A percentile compares a stretch with the other conserved stretches of the same genome.
These are phyloP conservation scores for Trichoderma sp. DNA, from an alignment of 2,329 filamentous ascomycete genomes.

Conservation along the genomic window DNA sequence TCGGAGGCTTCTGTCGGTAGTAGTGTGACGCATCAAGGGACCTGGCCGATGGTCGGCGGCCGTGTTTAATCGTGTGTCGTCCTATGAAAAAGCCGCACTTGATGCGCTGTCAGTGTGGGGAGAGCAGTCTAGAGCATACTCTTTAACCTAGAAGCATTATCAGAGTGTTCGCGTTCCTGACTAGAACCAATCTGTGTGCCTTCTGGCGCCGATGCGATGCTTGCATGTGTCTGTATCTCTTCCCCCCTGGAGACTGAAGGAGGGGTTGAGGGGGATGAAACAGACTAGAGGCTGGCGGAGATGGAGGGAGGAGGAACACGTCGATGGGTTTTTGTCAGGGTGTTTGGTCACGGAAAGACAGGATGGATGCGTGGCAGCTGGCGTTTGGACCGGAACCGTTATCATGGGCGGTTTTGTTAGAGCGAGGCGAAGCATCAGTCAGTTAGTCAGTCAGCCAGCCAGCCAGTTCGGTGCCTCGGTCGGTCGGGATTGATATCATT, in stretches of 20 bases:
- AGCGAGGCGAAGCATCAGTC: conserved; percentile 27
- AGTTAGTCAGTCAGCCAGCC: no score
- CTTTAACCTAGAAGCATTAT: conserved; percentile 23
- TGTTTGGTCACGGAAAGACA: not conserved
- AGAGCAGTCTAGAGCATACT: conserved; percentile 17
- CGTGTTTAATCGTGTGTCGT: not conserved
- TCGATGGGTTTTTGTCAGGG: not conserved
- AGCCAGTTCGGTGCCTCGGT: conserved; percentile 2
- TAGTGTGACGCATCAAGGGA: conserved; percentile 24
- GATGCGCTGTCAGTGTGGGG: conserved; percentile 24
- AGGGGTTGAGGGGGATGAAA: not conserved
- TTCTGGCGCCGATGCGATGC: not conserved
- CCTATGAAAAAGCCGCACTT: conserved; percentile 24
- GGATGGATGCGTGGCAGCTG: conserved; percentile 12
- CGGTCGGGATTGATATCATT: not conserved
- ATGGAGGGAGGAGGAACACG: not conserved
- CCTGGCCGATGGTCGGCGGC: conserved; percentile 7
- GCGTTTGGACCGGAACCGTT: conserved; percentile 24
- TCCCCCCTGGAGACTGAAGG: not conserved
- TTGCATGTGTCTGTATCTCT: not conserved
- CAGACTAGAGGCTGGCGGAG: not conserved
- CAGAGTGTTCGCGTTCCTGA: conserved; percentile 15
- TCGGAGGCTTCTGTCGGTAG: conserved; percentile 1
- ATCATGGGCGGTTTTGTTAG: conserved; percentile 3
- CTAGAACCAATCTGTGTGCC: conserved; percentile 21